Evolutionary conservation across 805 yeast genomes (phyloP).

Genomic region (Wickerhamomyces xylosicus): DNA sequence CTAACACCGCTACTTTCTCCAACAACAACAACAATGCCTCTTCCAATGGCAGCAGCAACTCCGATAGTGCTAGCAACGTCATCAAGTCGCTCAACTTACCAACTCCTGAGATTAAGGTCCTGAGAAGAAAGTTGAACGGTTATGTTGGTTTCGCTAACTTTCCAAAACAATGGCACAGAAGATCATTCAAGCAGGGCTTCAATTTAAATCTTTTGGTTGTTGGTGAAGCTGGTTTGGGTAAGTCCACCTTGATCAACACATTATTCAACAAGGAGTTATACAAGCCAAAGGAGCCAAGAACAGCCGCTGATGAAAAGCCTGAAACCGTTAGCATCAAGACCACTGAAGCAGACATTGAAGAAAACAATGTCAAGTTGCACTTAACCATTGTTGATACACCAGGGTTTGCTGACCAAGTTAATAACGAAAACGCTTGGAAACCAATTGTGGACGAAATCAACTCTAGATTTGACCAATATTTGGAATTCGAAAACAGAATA

Average conservation of each 20-base stretch:
- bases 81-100: slow-evolving; percentile 10
- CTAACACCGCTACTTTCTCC: slow-evolving; percentile 1
- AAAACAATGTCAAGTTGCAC: slow-evolving; percentile 82
- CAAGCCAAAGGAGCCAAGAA: slow-evolving; percentile 26
- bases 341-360: slow-evolving; percentile 68
- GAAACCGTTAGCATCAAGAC: slow-evolving; percentile 48
- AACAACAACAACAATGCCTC: background rate
- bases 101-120: slow-evolving; percentile 41
- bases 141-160: slow-evolving; percentile 96
- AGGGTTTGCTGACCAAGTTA: slow-evolving; percentile 87
- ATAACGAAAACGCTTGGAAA: slow-evolving; percentile 73
- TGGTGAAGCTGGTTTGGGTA: slow-evolving; percentile 89
- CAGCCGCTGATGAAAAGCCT: slow-evolving; percentile 33
- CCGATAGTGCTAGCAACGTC: slow-evolving; percentile 3
- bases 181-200: slow-evolving; percentile 84
- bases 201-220: slow-evolving; percentile 81
- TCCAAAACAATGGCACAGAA: slow-evolving; percentile 98
- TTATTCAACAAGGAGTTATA: slow-evolving; percentile 65
- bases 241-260: slow-evolving; percentile 85
- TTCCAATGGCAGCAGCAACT: background rate
- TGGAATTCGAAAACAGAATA: slow-evolving; percentile 82
- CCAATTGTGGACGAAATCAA: slow-evolving; percentile 89
- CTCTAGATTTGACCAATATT: slow-evolving; percentile 72
- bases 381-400: slow-evolving; percentile 83
- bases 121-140: slow-evolving; percentile 77